phyloP scores from a whole-genome alignment of 164 flowering plant species.

The Aristolochia contorta region DNA sequence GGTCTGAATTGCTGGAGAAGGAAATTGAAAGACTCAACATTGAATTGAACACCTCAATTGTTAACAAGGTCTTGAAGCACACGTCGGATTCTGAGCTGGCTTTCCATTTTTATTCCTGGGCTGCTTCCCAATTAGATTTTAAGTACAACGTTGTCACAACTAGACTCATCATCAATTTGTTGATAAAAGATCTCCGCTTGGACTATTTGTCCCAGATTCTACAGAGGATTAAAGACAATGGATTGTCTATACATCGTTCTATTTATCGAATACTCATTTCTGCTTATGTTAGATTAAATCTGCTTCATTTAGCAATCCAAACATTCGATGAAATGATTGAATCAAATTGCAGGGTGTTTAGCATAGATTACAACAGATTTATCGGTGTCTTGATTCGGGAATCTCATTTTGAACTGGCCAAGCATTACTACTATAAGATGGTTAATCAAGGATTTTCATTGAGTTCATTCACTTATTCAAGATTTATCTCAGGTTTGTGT shows the following conservation, averaged over 20 bases:
- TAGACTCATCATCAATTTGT: constrained; percentile 15
- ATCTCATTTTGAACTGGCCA: constrained; percentile 58
- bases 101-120: constrained; percentile 23
- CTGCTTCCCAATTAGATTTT: constrained; percentile 17
- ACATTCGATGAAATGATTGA: constrained; percentile 77
- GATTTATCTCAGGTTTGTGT: constrained; percentile 72
- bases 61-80: constrained; percentile 17
- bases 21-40: constrained; percentile 17
- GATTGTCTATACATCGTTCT: constrained; percentile 34
- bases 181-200: constrained; percentile 17
- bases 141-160: constrained; percentile 19
- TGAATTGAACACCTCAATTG: constrained; percentile 18
- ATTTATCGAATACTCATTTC: constrained; percentile 61
- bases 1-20: constrained; percentile 22
- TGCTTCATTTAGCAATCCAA: constrained; percentile 52
- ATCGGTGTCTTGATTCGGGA: constrained; percentile 69
- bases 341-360: constrained; percentile 69
- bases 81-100: constrained; percentile 17
- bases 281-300: constrained; percentile 55
- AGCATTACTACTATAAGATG: constrained; percentile 54
- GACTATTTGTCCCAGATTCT: constrained; percentile 12
- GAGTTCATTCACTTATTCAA: constrained; percentile 69
- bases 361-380: constrained; percentile 74
- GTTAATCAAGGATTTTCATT: constrained; percentile 57
- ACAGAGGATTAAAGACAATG: constrained; percentile 13